These are phyloP conservation scores for Globisporangium parvum DNA, from an alignment of 352 stramenopile species.

Conservation along the genomic window DNA sequence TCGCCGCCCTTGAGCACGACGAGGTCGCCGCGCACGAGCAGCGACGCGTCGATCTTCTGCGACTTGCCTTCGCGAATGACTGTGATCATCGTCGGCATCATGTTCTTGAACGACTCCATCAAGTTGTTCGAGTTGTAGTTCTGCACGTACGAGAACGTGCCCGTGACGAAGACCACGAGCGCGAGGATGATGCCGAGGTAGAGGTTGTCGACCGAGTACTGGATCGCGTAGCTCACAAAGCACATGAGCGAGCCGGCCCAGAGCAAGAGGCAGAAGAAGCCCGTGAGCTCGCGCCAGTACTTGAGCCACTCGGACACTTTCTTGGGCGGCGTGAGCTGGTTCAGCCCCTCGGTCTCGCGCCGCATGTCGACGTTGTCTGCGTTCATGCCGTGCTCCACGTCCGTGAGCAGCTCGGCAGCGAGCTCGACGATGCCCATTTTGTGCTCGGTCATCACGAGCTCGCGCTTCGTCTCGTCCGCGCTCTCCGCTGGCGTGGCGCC, in stretches of 20 bases:
- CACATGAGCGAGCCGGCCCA: slow-evolving; percentile 46
- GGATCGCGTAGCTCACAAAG: slow-evolving; percentile 45
- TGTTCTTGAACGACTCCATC: slow-evolving; percentile 86
- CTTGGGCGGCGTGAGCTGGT: slow-evolving; percentile 52
- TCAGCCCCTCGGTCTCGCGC: slow-evolving; percentile 33
- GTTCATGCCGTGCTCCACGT: slow-evolving; percentile 38
- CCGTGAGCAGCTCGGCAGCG: slow-evolving; percentile 36
- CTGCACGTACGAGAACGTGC: slow-evolving; percentile 60
- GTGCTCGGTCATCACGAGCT: slow-evolving; percentile 51
- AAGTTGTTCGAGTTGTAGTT: slow-evolving; percentile 74
- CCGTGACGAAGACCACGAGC: slow-evolving; percentile 39
- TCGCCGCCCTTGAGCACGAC: slow-evolving; percentile 86
- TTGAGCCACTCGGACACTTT: slow-evolving; percentile 46
- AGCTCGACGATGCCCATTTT: slow-evolving; percentile 43
- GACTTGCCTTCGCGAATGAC: slow-evolving; percentile 76
- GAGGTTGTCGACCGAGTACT: slow-evolving; percentile 39
- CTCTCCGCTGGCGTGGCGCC: slow-evolving; percentile 1
- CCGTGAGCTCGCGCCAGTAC: slow-evolving; percentile 48
- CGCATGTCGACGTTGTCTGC: slow-evolving; percentile 42
- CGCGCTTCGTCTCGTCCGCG: slow-evolving; percentile 27
- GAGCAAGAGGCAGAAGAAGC: slow-evolving; percentile 51
- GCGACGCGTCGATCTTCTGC: slow-evolving; percentile 64
- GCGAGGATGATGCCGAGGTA: slow-evolving; percentile 47
- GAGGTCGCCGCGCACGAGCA: slow-evolving; percentile 86
- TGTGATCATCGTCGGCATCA: slow-evolving; percentile 76